Conservation (phyloP, 1,284 basidiomycete genomes). For the Taiwanofungus camphoratus region DNA sequence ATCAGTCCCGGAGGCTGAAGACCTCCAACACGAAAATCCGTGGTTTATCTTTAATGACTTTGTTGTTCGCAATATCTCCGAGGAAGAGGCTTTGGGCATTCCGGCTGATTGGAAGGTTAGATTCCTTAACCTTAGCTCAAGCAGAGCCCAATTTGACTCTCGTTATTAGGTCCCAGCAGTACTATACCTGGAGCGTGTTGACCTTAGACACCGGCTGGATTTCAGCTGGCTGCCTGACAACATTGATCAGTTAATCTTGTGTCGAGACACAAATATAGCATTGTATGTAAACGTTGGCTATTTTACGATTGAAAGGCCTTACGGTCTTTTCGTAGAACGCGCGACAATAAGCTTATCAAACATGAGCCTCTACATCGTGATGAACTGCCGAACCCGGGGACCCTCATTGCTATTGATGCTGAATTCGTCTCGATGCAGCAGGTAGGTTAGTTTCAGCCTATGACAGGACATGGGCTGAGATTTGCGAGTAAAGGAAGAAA, state of each 20-base stretch:
- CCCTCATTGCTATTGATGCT: conserved; percentile 91
- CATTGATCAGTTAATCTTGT: conserved; percentile 73
- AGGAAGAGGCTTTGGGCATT: conserved; percentile 86
- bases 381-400: conserved; percentile 86
- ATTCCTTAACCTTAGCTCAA: too few species aligned
- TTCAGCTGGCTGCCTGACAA: conserved; percentile 60
- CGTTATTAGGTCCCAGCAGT: conserved; percentile 74
- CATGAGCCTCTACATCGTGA: conserved; percentile 68
- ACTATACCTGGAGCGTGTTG: conserved; percentile 80
- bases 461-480: conserved; percentile 1
- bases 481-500: conserved; percentile 67
- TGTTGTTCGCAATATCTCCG: conserved; percentile 77
- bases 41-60: conserved; percentile 99
- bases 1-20: conserved; percentile 62
- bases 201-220: conserved; percentile 55
- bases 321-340: conserved; percentile 46
- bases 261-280: conserved; percentile 84
- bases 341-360: conserved; percentile 68
- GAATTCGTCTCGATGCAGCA: conserved; percentile 98
- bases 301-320: not conserved
- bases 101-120: conserved; percentile 87
- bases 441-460: conserved; percentile 32
- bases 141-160: too few species aligned
- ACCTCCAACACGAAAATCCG: conserved; percentile 41
- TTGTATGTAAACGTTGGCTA: conserved; percentile 41